Evolutionary conservation across 2,329 filamentous ascomycete species (phyloP).

Genomic region (Chrysoporthe cubensis): DNA sequence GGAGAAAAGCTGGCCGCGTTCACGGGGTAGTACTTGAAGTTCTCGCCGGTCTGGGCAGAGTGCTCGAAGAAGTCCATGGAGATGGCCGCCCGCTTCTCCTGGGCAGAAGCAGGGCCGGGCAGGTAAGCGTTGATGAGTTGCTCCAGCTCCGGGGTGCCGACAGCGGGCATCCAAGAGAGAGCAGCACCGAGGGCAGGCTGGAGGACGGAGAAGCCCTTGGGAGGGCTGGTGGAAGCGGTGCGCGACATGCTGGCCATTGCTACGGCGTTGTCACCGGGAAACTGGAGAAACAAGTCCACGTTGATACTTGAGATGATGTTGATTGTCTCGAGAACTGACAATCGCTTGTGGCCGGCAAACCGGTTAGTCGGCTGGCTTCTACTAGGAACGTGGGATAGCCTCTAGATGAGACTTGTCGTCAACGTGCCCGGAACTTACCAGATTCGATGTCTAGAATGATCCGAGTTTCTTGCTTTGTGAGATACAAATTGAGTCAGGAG

Average conservation of each 20-base stretch:
- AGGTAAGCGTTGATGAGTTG: conserved; percentile 63
- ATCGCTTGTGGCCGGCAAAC: background rate
- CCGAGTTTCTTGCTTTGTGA: background rate
- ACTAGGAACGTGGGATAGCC: background rate
- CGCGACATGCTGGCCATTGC: conserved; percentile 43
- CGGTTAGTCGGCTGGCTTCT: conserved; percentile 2
- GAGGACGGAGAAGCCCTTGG: conserved; percentile 62
- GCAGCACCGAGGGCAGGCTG: conserved; percentile 60
- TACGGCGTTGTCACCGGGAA: conserved; percentile 12
- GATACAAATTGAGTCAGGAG: background rate
- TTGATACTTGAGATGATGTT: background rate
- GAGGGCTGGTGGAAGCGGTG: conserved; percentile 40
- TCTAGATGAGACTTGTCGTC: background rate
- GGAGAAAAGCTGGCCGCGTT: conserved; percentile 40
- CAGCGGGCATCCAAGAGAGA: conserved; percentile 68
- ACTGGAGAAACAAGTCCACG: conserved; percentile 8
- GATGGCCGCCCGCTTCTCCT: conserved; percentile 62
- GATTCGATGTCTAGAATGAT: background rate
- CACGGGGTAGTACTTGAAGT: conserved; percentile 62
- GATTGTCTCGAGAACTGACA: background rate
- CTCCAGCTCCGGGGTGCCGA: conserved; percentile 65
- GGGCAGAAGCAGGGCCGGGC: conserved; percentile 54
- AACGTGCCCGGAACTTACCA: conserved; percentile 6
- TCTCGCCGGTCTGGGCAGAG: conserved; percentile 56
- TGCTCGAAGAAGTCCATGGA: conserved; percentile 64